A percentile compares a stretch with the other conserved stretches of the same genome.
Conservation (phyloP, 2,329 filamentous ascomycete genomes). For the Amesomyces nigricolor region DNA sequence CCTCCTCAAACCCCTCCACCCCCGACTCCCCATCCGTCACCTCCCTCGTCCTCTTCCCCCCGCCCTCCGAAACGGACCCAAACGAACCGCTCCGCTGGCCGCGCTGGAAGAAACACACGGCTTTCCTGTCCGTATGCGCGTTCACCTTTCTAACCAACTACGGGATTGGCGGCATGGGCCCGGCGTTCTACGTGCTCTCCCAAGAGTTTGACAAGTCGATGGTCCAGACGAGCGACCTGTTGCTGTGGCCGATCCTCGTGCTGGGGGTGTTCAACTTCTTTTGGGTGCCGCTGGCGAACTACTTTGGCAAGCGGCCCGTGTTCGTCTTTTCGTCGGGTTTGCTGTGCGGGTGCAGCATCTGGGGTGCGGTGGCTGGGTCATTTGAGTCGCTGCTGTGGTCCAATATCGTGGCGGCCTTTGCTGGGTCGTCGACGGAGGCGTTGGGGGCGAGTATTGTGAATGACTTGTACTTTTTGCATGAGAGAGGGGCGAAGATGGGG, state of each 20-base stretch:
- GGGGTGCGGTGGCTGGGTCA: conserved; percentile 38
- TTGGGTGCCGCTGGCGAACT: conserved; percentile 44
- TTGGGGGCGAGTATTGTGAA: conserved; percentile 35
- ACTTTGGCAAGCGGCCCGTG: conserved; percentile 41
- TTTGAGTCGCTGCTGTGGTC: conserved; percentile 41
- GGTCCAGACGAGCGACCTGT: conserved; percentile 38
- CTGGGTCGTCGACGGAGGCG: conserved; percentile 40
- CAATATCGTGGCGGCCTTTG: conserved; percentile 41
- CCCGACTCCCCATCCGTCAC: not conserved
- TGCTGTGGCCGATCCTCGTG: conserved; percentile 40
- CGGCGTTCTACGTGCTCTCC: conserved; percentile 40
- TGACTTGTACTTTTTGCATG: conserved; percentile 33
- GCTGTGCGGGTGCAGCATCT: conserved; percentile 37
- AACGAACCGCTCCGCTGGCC: conserved; percentile 46
- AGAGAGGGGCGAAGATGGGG: conserved; percentile 31
- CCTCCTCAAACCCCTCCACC: not conserved
- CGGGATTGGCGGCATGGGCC: conserved; percentile 39
- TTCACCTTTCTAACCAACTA: conserved; percentile 44
- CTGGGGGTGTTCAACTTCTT: conserved; percentile 45
- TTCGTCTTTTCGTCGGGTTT: conserved; percentile 39
- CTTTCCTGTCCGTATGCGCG: conserved; percentile 37
- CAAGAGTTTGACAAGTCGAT: conserved; percentile 39
- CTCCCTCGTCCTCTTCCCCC: conserved; percentile 37
- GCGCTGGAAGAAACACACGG: conserved; percentile 39
- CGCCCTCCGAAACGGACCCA: conserved; percentile 38